Percentiles rank a stretch among this genome's conserved stretches.
phyloP scores from a whole-genome alignment of 2,329 filamentous ascomycete genomes.

The Aspergillus luchuensis region DNA sequence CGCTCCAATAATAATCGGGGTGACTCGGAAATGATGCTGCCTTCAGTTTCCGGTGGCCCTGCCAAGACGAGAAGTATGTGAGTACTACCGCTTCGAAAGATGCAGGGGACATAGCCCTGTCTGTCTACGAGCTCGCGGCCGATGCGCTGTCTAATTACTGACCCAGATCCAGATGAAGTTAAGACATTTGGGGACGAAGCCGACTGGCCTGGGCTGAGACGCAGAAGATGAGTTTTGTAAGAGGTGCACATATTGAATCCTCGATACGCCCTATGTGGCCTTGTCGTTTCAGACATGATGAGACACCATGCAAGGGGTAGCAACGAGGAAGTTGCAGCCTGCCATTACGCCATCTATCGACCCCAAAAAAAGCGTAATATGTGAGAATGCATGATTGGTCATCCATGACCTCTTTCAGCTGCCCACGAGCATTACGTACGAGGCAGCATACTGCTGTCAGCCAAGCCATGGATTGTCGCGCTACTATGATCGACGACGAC shows the following conservation, averaged over 20 bases:
- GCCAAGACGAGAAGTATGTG: slow-evolving; percentile 3
- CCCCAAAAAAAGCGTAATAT: neutral
- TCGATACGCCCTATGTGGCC: neutral
- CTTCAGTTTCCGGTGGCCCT: neutral
- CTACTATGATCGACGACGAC: neutral
- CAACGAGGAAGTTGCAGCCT: neutral
- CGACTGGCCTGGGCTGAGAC: neutral
- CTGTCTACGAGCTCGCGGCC: neutral
- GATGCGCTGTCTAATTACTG: neutral
- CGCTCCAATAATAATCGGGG: neutral
- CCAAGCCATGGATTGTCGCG: neutral
- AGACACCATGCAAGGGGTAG: slow-evolving; percentile 4
- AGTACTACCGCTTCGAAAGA: neutral
- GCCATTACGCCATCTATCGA: neutral
- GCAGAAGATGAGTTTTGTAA: neutral
- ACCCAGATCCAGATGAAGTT: neutral
- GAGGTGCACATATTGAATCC: neutral
- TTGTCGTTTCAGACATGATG: neutral
- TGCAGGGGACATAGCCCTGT: neutral
- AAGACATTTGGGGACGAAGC: neutral
- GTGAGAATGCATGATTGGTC: neutral
- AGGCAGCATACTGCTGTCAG: neutral
- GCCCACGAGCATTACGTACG: neutral
- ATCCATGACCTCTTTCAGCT: neutral
- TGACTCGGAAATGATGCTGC: neutral